Evolutionary conservation across 192 early-diverging fungal genomes (phyloP), one percentile per base, ranked within the genome.

Genomic region (Powellomyces hirtus): DNA sequence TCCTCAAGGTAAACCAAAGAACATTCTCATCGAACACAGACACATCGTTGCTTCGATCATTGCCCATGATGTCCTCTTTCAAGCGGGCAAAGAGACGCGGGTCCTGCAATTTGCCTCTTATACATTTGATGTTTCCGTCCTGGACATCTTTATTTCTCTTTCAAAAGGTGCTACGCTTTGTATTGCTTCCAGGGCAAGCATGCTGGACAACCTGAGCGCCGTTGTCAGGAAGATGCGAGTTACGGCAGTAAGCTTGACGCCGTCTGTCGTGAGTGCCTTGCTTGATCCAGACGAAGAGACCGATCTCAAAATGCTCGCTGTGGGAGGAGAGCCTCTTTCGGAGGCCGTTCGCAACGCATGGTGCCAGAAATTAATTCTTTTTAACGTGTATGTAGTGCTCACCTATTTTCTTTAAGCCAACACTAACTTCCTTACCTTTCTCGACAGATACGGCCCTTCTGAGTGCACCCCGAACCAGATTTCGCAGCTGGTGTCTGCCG

Each of bases 91-190:
- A 4, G 24, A n/a, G 53, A 8, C 5, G 8, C 55, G 66, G 38
- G 13, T 42, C 22, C 33, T 65, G 33, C 31, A 50, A 20, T 50
- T 65, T 22, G 10, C 64, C 4, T 30, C n/a, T 13, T 24, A 13
- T 20, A 45, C 38, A 18, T 68, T 58, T 27, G 66, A 68, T 34
- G 55, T 45, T 18, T 58, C 40, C 14, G 20, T 68, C 33, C 7
- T n/a, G 0, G 66, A 68, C 35, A 11, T 59, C 14, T 68, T 59
- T 20, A 6, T 68, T 8, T 8, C 66, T n/a, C 56, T 68, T 38
- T 18, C 33, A 27, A 35, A 14, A 14, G 66, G 66, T 24, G 66
- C n/a, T n/a, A 60, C 55, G 11, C 38, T 68, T 1, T 53, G 51
- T 24, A 35, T 58, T 11, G 18, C 33, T 8, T 14, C 55, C 1